phyloP scores from a whole-genome alignment of 306 rosid species.

The Rosa lucieae region DNA sequence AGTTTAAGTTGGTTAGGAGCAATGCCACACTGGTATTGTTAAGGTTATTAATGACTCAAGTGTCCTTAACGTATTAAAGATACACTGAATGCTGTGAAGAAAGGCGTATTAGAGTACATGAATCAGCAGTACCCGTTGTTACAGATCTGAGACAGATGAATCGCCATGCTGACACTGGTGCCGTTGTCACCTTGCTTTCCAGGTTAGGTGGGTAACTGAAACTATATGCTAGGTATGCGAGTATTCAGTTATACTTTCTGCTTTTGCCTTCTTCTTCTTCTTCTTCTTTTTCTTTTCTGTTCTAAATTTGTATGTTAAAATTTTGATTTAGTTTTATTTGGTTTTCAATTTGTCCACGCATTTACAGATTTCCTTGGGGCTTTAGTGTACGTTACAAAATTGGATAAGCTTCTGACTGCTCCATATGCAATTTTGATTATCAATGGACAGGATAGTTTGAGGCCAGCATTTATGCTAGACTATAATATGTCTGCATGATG shows the following conservation, averaged over 20 bases:
- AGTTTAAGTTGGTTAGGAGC: not conserved
- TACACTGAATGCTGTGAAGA: constrained; percentile 94
- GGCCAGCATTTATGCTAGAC: no score
- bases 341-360: no score
- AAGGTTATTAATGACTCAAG: constrained; percentile 19
- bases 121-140: constrained; percentile 89
- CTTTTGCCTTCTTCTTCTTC: constrained; percentile 6
- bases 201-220: constrained; percentile 64
- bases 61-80: constrained; percentile 65
- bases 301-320: no score
- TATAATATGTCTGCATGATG: not conserved
- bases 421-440: not conserved
- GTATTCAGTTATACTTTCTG: constrained; percentile 11
- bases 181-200: constrained; percentile 68
- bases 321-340: no score
- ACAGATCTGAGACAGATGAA: constrained; percentile 80
- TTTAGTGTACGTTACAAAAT: no score
- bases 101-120: constrained; percentile 91
- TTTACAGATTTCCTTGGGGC: not conserved
- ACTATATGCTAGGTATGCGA: constrained; percentile 23
- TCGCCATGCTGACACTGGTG: constrained; percentile 91
- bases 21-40: constrained; percentile 8
- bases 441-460: not conserved
- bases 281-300: constrained; percentile 41
- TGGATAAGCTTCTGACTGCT: not conserved